Evolutionary conservation across 441 rosid genomes (phyloP), one percentile per base, ranked within the genome.

Genomic region (Populus tomentosa): DNA sequence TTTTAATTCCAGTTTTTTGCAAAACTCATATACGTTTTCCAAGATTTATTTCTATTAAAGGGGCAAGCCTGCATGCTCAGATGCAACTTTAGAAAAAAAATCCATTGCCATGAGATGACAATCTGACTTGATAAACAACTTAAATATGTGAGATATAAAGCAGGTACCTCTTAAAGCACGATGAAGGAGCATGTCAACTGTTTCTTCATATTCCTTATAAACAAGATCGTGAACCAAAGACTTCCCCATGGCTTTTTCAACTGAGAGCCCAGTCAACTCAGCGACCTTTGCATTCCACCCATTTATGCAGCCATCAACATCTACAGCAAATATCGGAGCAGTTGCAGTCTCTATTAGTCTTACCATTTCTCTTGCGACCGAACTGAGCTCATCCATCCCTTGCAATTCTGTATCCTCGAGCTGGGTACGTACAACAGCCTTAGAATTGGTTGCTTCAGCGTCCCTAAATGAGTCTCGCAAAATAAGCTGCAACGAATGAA

Each of bases 291-390:
- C 97, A 78, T 95, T 95, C 98, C 98, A 95, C 36, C 99, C 98
- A 83, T 95, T 95, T 80, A 95, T 84, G 78, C 84, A 62, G 56
- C 99, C 97, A 71, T 88, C 86, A 71, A 80, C 85, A 78, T 94
- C 99, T 30, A 94, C 94, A 35, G 95, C 98, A 30, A 94, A 95
- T 86, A 95, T 94, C 35, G 98, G 98, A 77, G 92, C 98, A 30
- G 97, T 92, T 28, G 99, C 99, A 5, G 99, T 94, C 83, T 94
- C 99, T 59, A 95, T 95, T 78, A 94, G 84, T 81, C 98, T 93
- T 78, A 95, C 99, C 98, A 95, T 94, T 89, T 92, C 99, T 82
- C 99, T 91, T 8, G 99, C 99, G 70, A 91, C 98, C n/a, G 97
- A 90, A 80, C 95, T 92, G 80, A 95, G 90, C 83, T 92, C 99